Evolutionary conservation across 768 basidiomycete species (phyloP).

Genomic region (Lanmaoa pseudosensibilis): DNA sequence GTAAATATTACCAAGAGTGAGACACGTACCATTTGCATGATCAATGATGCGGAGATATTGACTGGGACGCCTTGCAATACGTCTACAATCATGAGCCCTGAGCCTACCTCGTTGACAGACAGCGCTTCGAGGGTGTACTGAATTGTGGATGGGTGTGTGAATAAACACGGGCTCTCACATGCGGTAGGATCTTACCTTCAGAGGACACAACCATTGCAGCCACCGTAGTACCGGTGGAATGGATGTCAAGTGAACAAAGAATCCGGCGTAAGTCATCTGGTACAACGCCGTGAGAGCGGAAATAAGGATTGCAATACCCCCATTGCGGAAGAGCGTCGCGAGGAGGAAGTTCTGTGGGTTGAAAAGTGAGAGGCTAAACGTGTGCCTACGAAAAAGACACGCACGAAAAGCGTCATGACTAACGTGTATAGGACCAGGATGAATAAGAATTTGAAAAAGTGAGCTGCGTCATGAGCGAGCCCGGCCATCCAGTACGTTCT

Average conservation of each 20-base stretch:
- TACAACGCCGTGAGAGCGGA: slow-evolving; percentile 75
- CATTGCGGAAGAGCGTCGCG: slow-evolving; percentile 78
- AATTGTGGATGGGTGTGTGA: neutral
- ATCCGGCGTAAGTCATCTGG: slow-evolving; percentile 88
- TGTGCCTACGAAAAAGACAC: slow-evolving; percentile 27
- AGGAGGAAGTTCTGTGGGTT: slow-evolving; percentile 81
- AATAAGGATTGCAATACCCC: slow-evolving; percentile 87
- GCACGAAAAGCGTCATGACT: slow-evolving; percentile 81
- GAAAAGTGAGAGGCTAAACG: neutral
- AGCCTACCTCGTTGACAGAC: slow-evolving; percentile 87
- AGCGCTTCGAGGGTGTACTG: slow-evolving; percentile 78
- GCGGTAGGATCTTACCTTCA: slow-evolving; percentile 46
- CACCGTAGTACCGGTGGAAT: slow-evolving; percentile 93
- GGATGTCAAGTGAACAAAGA: slow-evolving; percentile 82
- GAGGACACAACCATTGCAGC: slow-evolving; percentile 88
- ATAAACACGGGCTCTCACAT: neutral
- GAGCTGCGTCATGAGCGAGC: slow-evolving; percentile 68
- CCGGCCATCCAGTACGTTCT: slow-evolving; percentile 98
- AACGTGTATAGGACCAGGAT: slow-evolving; percentile 84
- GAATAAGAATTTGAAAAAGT: slow-evolving; percentile 95
- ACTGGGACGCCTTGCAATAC: slow-evolving; percentile 80
- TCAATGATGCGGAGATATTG: slow-evolving; percentile 72
- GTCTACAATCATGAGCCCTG: slow-evolving; percentile 83
- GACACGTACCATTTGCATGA: slow-evolving; percentile 74
- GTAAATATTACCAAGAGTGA: neutral